Evolutionary conservation across 345 rosid genomes (phyloP), one percentile per base, ranked within the genome.

Genomic region (Linum lewisii): DNA sequence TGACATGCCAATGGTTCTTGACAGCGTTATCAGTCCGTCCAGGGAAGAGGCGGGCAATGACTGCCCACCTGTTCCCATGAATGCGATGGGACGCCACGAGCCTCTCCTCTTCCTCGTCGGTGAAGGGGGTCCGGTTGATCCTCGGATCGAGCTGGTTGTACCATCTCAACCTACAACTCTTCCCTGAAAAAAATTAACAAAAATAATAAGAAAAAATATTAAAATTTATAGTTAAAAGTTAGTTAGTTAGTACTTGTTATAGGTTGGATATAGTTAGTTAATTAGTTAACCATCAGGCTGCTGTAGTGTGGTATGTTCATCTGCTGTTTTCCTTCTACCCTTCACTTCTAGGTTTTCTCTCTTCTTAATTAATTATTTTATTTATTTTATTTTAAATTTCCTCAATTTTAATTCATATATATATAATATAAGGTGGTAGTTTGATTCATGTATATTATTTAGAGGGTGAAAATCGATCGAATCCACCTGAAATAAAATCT

Each of bases 161-260:
- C 60, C 60, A 57, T 57, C 60, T 29, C 42, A 57, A 57, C 60
- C 60, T 29, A 32, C 60, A 57, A 9, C 60, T 57, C 60, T 57
- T 57, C 45, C 60, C 60, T 57, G 60, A 2, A 9, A 16, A 2
- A 9, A 16, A 29, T 16, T 9, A 29, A 52, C 14, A 11, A 21
- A 24, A 21, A 15, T 21, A 18, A 6, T 20, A 21, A 15, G 6
- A 20, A 24, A 6, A 2, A 52, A 7, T 51, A n/a, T 51, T 7
- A 42, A 11, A 42, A 42, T 51, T 19, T 16, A 5, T n/a, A 1
- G 19, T 51, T 8, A 7, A 51, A 51, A 51, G 19, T 19, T n/a
- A 22, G 24, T 52, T 52, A 52, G 20, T 19, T 20, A 21, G 47
- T 16, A 42, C 16, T 11, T 42, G 15, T n/a, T 42, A 42, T 11